Conservation (phyloP, 2,329 filamentous ascomycete genomes). For the Malbranchea cinnamomea region DNA sequence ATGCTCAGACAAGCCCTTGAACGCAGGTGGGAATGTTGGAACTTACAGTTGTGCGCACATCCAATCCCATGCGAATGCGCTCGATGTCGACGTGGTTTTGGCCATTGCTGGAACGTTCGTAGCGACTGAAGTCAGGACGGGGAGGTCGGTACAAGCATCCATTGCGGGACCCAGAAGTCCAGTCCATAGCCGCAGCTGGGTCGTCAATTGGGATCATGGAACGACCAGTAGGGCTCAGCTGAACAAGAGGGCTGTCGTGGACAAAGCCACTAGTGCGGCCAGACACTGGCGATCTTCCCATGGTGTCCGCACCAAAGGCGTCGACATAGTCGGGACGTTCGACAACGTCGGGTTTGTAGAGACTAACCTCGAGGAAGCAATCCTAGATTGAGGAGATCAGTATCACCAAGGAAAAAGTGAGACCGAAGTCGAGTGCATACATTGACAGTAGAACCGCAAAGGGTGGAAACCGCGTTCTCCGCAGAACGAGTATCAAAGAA, state of each 20-base stretch:
- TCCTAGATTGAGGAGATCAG: constrained; percentile 11
- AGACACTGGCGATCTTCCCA: constrained; percentile 9
- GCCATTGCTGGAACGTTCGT: constrained; percentile 17
- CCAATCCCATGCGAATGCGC: constrained; percentile 42
- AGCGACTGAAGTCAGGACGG: constrained; percentile 16
- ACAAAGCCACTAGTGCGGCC: constrained; percentile 9
- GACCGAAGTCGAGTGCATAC: constrained; percentile 14
- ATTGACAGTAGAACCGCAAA: constrained; percentile 22
- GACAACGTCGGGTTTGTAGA: constrained; percentile 18
- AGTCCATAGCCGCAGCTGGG: constrained; percentile 17
- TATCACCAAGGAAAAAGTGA: constrained; percentile 3
- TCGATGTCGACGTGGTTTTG: constrained; percentile 32
- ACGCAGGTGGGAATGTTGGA: constrained; percentile 4
- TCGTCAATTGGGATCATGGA: constrained; percentile 25
- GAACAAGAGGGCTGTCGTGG: constrained; percentile 14
- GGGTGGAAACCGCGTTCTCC: constrained; percentile 20
- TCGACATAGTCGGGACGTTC: constrained; percentile 9
- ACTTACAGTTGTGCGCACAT: constrained; percentile 61
- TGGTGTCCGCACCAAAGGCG: constrained; percentile 9
- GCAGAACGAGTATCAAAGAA: constrained; percentile 25
- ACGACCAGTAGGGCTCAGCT: constrained; percentile 26
- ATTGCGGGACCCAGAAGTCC: constrained; percentile 18
- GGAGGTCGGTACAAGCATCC: constrained; percentile 16
- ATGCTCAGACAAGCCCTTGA: constrained; percentile 2
- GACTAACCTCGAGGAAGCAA: constrained; percentile 17